Conservation (phyloP, 176 grass and related monocot species). For the Thinopyrum elongatum region DNA sequence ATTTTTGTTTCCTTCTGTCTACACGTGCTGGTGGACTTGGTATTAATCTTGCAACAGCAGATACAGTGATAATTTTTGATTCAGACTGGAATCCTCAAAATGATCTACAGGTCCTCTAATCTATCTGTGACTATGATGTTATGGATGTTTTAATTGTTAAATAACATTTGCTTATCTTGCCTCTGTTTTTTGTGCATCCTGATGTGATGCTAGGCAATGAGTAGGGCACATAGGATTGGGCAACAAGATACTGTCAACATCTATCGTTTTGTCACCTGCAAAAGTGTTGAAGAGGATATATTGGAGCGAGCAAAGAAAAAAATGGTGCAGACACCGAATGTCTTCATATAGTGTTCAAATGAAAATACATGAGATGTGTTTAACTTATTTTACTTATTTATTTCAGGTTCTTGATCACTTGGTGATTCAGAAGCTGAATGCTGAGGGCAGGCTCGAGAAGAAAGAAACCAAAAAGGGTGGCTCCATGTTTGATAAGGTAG, state of each 20-base stretch:
- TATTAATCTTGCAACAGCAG: slow-evolving; percentile 99
- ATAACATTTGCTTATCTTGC: slow-evolving; percentile 18
- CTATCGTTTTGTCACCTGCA: slow-evolving; percentile 94
- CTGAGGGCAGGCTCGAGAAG: slow-evolving; percentile 98
- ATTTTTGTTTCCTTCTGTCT: slow-evolving; percentile 97
- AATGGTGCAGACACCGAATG: slow-evolving; percentile 46
- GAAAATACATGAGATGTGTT: not conserved
- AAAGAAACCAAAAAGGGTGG: slow-evolving; percentile 99
- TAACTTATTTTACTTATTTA: not conserved
- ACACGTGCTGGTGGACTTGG: slow-evolving; percentile 98
- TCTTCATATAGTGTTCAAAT: slow-evolving; percentile 11
- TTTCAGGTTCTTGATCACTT: slow-evolving; percentile 99
- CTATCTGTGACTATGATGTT: not conserved
- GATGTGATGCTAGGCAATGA: slow-evolving; percentile 72
- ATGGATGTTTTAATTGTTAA: not conserved
- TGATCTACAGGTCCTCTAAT: slow-evolving; percentile 78
- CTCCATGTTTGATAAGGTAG: slow-evolving; percentile 95
- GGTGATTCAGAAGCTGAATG: slow-evolving; percentile 99
- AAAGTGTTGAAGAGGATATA: slow-evolving; percentile 99
- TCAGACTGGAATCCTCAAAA: slow-evolving; percentile 99
- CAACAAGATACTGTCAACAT: slow-evolving; percentile 99
- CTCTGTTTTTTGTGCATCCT: slow-evolving; percentile 5
- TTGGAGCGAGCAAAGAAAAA: slow-evolving; percentile 98
- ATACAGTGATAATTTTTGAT: slow-evolving; percentile 98
- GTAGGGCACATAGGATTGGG: slow-evolving; percentile 98